Evolutionary conservation across 1,284 basidiomycete genomes (phyloP).

Genomic region (Agaricales sp.): DNA sequence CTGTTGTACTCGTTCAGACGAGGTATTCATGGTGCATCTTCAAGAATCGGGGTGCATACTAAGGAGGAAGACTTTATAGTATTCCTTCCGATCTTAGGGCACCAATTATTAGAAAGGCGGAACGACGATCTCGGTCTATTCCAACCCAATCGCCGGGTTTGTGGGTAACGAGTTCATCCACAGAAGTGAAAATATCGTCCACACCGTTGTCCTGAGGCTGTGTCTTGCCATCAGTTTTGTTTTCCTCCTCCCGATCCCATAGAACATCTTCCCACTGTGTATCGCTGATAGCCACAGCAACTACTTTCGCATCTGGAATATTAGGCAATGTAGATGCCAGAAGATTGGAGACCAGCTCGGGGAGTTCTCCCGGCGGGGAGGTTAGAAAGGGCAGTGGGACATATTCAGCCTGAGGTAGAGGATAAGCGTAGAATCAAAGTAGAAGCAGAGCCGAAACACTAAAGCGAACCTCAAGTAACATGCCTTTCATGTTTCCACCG

Average conservation of each 20-base stretch:
- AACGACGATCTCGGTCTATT: constrained; percentile 62
- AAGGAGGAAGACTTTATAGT: constrained; percentile 37
- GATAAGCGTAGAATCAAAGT: constrained; percentile 4
- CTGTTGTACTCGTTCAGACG: no score
- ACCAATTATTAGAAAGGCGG: constrained; percentile 68
- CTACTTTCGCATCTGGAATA: constrained; percentile 55
- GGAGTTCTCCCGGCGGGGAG: constrained; percentile 47
- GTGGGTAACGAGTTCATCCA: constrained; percentile 37
- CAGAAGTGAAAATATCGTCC: constrained; percentile 45
- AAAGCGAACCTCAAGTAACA: constrained; percentile 65
- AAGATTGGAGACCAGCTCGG: constrained; percentile 61
- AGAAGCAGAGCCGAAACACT: not conserved
- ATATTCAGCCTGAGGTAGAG: constrained; percentile 53
- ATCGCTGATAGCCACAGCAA: constrained; percentile 65
- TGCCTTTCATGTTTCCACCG: constrained; percentile 64
- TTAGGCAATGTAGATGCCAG: constrained; percentile 64
- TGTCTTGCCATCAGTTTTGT: constrained; percentile 20
- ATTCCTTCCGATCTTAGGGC: constrained; percentile 62
- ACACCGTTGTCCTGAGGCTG: constrained; percentile 13
- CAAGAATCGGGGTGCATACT: not conserved
- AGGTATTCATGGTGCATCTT: no score
- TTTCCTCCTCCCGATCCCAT: constrained; percentile 60
- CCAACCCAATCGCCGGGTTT: constrained; percentile 60
- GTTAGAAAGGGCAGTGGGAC: constrained; percentile 58
- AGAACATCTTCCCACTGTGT: constrained; percentile 69